phyloP scores from a whole-genome alignment of 768 basidiomycete species.

The Mycena venus region DNA sequence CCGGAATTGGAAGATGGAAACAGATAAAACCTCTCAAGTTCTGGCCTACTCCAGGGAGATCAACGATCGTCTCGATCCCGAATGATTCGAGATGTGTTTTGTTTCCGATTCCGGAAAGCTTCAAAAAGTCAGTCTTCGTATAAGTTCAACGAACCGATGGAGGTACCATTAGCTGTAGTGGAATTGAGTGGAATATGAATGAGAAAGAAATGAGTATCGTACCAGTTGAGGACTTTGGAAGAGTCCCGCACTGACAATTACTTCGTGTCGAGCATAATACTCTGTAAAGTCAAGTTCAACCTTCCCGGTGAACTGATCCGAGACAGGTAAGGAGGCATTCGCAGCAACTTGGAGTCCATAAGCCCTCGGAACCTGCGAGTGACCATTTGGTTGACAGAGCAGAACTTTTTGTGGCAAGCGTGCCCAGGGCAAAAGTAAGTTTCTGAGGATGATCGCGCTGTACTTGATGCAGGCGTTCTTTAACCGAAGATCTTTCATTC shows the following conservation, averaged over 20 bases:
- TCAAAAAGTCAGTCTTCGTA: not conserved
- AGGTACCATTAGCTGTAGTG: conserved; percentile 14
- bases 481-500: conserved; percentile 13
- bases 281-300: conserved; percentile 14
- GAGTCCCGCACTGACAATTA: conserved; percentile 13
- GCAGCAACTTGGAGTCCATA: conserved; percentile 11
- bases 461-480: conserved; percentile 20
- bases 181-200: not conserved
- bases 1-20: not conserved
- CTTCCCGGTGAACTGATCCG: conserved; percentile 12
- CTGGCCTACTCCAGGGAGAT: conserved; percentile 12
- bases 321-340: conserved; percentile 8
- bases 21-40: conserved; percentile 1
- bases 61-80: conserved; percentile 15
- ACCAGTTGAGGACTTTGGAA: conserved; percentile 20
- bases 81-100: conserved; percentile 17
- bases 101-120: conserved; percentile 17
- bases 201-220: not conserved
- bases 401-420: conserved; percentile 12
- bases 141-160: not conserved
- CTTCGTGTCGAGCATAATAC: conserved; percentile 16
- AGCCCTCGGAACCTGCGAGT: not conserved
- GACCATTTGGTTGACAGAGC: conserved; percentile 7
- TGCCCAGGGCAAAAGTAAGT: conserved; percentile 7
- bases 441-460: conserved; percentile 14